Evolutionary conservation across 179 eudicot species (phyloP), one percentile per base, ranked within the genome.

Genomic region (Spinacia oleracea): DNA sequence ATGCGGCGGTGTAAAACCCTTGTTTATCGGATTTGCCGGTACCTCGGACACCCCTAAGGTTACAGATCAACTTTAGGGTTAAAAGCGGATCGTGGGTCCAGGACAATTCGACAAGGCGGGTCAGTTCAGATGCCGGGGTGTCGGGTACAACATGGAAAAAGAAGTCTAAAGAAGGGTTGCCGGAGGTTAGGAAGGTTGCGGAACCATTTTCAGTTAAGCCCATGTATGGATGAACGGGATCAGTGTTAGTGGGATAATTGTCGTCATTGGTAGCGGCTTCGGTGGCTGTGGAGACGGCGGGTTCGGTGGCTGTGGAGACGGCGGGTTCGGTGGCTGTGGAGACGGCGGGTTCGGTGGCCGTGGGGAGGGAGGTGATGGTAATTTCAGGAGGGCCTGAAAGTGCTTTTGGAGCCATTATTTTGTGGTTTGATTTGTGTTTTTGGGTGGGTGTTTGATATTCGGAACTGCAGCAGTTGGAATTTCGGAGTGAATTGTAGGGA

Each of bases 11-110:
- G 23, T 85, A 91, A 60, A 77, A 89, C 27, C 91, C 86, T 29
- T 86, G 66, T 38, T 87, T 88, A n/a, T 91, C 86, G 0, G 89
- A 80, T 53, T 88, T 91, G 0, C 90, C 95, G 9, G 90, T 84
- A 16, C 95, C 95, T 1, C 91, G 73, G 3, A 89, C 88, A 16
- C 87, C 90, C 14, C 91, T 59, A 15, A 88, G 81, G 35, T 91
- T 87, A 35, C 86, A 88, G 35, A 91, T 76, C 1, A 89, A 78
- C 66, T 90, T 89, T 15, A 90, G 78, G 15, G 94, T 79, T 48
- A 79, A 86, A 14, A 86, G 20, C 0, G 91, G 79, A 31, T 91
- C 77, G 35, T 86, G 85, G 18, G 74, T 69, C 92, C 92, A 87
- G 2, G 90, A 63, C 14, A 38, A 53, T 0, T 32, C 34, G 14